Conservation (phyloP, 805 yeast genomes). For the Metschnikowia aberdeeniae region DNA sequence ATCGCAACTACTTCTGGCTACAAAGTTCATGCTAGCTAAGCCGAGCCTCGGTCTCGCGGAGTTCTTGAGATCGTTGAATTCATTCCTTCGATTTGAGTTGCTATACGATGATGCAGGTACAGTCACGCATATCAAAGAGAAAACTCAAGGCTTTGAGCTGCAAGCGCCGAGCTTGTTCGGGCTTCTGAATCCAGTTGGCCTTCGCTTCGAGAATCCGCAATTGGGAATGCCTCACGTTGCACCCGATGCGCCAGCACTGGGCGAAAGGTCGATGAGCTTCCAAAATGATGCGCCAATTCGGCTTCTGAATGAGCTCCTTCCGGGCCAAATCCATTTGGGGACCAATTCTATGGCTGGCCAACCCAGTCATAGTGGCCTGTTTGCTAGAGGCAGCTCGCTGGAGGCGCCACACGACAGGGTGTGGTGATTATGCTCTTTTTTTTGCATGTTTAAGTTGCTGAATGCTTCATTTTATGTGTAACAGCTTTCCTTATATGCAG, state of each 20-base stretch:
- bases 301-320: neutral
- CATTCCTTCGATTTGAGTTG: slow-evolving; percentile 36
- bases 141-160: neutral
- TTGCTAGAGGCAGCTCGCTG: too few species aligned
- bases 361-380: too few species aligned
- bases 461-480: too few species aligned
- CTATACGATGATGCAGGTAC: slow-evolving; percentile 44
- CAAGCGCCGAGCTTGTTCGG: neutral
- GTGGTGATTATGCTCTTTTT: too few species aligned
- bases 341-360: too few species aligned
- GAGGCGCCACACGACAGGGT: too few species aligned
- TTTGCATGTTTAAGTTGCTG: too few species aligned
- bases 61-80: slow-evolving; percentile 21
- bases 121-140: slow-evolving; percentile 37
- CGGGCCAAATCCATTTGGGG: too few species aligned
- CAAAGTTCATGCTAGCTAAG: slow-evolving; percentile 27
- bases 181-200: neutral
- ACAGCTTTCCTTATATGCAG: too few species aligned
- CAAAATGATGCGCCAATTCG: neutral
- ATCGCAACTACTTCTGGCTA: slow-evolving; percentile 28
- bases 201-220: neutral
- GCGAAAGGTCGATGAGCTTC: neutral
- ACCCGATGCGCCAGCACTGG: too few species aligned
- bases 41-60: slow-evolving; percentile 28
- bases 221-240: neutral